phyloP scores from a whole-genome alignment of 225 moss, liverwort and hornwort species.

The Thuidium tamariscinum region DNA sequence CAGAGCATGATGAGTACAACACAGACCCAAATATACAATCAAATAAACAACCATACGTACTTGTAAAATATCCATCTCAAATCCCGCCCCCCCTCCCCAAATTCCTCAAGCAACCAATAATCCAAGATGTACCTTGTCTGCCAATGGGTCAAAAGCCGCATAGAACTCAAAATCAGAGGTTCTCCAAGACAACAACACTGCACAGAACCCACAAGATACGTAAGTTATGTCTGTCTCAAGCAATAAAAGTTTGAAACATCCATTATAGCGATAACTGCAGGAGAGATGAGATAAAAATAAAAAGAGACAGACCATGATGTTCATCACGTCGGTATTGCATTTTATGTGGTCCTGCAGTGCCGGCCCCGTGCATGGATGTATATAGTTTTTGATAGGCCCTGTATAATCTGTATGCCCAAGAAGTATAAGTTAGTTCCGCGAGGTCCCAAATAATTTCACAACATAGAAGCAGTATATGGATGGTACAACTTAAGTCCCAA shows the following conservation, averaged over 20 bases:
- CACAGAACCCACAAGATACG: constrained; percentile 5
- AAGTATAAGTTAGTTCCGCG: not conserved
- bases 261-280: not conserved
- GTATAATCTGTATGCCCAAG: constrained; percentile 44
- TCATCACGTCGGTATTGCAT: constrained; percentile 95
- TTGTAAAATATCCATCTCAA: not conserved
- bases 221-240: constrained; percentile 3
- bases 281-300: not conserved
- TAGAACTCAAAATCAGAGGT: constrained; percentile 94
- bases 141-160: constrained; percentile 88
- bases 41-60: not conserved
- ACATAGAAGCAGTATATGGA: not conserved
- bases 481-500: not conserved
- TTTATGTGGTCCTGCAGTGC: constrained; percentile 65
- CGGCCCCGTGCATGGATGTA: constrained; percentile 71
- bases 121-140: constrained; percentile 63
- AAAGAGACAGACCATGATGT: constrained; percentile 42
- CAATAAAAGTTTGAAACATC: not conserved
- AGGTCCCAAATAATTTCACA: not conserved
- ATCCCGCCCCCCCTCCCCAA: not conserved
- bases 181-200: constrained; percentile 89
- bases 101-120: not conserved
- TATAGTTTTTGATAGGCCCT: constrained; percentile 88
- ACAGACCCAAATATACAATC: not conserved
- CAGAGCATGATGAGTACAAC: not conserved